These are phyloP conservation scores for Chrysoporthe puriensis DNA, from an alignment of 2,329 filamentous ascomycete genomes.

Conservation along the genomic window DNA sequence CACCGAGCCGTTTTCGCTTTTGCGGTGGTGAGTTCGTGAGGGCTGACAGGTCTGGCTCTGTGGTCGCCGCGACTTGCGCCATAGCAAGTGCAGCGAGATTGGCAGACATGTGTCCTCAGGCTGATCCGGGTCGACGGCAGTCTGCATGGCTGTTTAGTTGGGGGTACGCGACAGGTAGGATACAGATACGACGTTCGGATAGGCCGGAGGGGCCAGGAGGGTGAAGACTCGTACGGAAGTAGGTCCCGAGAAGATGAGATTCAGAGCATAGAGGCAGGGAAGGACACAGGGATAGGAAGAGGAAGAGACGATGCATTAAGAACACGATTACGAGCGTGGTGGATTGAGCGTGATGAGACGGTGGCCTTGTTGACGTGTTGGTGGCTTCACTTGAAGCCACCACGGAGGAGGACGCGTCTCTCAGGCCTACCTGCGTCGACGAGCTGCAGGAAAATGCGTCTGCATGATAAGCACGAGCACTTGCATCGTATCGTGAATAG, in stretches of 20 bases:
- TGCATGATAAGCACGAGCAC: neutral
- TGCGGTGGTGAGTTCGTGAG: constrained; percentile 28
- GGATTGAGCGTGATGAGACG: neutral
- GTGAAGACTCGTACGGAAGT: neutral
- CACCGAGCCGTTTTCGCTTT: constrained; percentile 27
- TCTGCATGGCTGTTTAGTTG: constrained; percentile 35
- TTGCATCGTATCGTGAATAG: neutral
- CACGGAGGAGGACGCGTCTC: neutral
- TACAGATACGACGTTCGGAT: neutral
- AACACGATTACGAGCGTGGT: no score
- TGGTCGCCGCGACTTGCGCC: constrained; percentile 27
- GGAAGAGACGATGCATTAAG: neutral
- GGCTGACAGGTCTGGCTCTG: constrained; percentile 27
- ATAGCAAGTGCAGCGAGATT: constrained; percentile 29
- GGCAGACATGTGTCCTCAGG: constrained; percentile 47
- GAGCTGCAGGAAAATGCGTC: neutral
- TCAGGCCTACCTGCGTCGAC: neutral
- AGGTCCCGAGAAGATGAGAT: neutral
- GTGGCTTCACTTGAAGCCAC: neutral
- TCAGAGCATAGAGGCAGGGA: neutral
- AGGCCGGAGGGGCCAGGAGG: neutral
- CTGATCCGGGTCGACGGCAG: constrained; percentile 35
- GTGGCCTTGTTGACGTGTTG: neutral
- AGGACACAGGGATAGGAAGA: neutral
- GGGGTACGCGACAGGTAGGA: neutral